Base-by-base conservation (phyloP, 176 grass and related monocot genomes). In the Dendrocalamus sinicus region DNA sequence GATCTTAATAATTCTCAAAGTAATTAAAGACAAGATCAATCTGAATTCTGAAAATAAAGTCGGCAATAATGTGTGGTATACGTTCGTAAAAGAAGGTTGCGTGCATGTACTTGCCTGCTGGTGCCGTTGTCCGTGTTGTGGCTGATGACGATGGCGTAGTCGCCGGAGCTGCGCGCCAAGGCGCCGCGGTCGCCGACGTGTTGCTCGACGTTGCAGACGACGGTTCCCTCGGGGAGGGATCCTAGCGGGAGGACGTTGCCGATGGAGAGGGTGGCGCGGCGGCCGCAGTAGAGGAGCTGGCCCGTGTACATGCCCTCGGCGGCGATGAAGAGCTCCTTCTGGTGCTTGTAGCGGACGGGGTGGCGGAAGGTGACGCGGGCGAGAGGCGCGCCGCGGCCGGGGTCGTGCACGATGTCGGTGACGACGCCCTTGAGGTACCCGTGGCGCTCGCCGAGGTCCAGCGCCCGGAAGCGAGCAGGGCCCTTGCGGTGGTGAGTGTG, bases 241-340 rank as follows among this genome's bases (percentile, higher is more conserved):
- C 94, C 82, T 17, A 97, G 39, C 9, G 92, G 94, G 1, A 97
- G 92, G 8, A 94, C 90, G 73, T 97, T 97, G 11, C 92, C 92
- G 41, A 97, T 88, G 84, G 88, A 87, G 23, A 97, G 92, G 0
- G 28, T 30, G 28, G 28, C 28, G 28, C 90, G 90, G 89, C 95
- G 95, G 1, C 95, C 92, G 85, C 95, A 97, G 86, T 97, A 93
- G 19, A 97, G 73, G 70, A 90, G 92, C 81, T 97, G 92, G 12
- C 92, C 92, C 1, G 95, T 92, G 92, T 97, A 97, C 89, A 97
- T 94, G 44, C 95, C 89, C 78, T 97, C 90, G 9, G 92, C 90
- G 8, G 89, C 90, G 17, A 97, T 91, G 85, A 97, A 97, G 15
- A 92, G 90, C 78, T 97, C 95, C 89, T 97, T 97, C 90, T 94